Evolutionary conservation across 116 monocot species (phyloP).

Genomic region (Thalassia testudinum): DNA sequence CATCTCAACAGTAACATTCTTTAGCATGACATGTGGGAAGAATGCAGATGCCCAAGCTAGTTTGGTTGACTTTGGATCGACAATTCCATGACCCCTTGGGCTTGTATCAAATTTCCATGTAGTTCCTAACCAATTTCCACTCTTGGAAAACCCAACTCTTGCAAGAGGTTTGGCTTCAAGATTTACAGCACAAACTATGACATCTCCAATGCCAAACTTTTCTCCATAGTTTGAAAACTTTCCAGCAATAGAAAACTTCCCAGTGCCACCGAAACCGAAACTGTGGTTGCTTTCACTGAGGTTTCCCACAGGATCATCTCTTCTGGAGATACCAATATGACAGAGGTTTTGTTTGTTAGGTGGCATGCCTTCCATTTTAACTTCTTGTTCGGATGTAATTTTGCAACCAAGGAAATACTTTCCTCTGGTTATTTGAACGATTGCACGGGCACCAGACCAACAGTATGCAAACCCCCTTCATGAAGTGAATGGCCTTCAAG

Average conservation of each 20-base stretch:
- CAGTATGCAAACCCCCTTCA: slow-evolving; percentile 61
- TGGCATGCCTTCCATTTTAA: slow-evolving; percentile 36
- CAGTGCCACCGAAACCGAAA: slow-evolving; percentile 65
- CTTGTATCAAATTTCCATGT: slow-evolving; percentile 42
- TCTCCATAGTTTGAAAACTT: slow-evolving; percentile 42
- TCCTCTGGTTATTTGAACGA: slow-evolving; percentile 39
- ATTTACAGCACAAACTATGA: slow-evolving; percentile 44
- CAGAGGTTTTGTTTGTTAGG: slow-evolving; percentile 39
- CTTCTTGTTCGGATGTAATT: slow-evolving; percentile 36
- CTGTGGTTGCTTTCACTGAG: slow-evolving; percentile 49
- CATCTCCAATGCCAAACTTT: slow-evolving; percentile 50
- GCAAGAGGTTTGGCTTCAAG: slow-evolving; percentile 34
- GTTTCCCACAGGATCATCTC: slow-evolving; percentile 38
- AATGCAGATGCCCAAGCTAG: slow-evolving; percentile 38
- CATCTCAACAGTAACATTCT: slow-evolving; percentile 62
- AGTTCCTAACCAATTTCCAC: slow-evolving; percentile 44
- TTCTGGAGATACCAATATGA: slow-evolving; percentile 52
- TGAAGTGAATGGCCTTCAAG: slow-evolving; percentile 40
- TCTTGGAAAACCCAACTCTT: slow-evolving; percentile 46
- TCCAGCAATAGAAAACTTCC: slow-evolving; percentile 43
- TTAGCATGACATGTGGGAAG: slow-evolving; percentile 65
- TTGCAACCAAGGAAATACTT: slow-evolving; percentile 74
- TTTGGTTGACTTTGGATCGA: slow-evolving; percentile 7
- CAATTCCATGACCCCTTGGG: slow-evolving; percentile 23
- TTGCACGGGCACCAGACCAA: slow-evolving; percentile 75